A percentile compares a stretch with the other conserved stretches of the same genome.
Evolutionary conservation across 2,329 filamentous ascomycete genomes (phyloP).

Genomic region (Mycosphaerella arachidis): DNA sequence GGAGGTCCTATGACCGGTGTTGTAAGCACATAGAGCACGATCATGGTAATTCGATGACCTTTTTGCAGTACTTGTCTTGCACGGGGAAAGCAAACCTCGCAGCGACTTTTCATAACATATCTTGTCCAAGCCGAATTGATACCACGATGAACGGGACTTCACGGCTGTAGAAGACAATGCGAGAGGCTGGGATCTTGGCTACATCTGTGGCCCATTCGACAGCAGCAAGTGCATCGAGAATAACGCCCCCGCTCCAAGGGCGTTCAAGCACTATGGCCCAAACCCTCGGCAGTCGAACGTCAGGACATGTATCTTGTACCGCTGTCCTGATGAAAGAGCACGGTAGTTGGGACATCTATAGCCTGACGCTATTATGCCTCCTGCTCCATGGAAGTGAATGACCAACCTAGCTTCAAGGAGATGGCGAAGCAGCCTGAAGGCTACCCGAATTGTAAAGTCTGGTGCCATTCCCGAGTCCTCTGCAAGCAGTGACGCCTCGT

Average conservation of each 20-base stretch:
- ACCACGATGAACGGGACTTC: too few relatives aligned
- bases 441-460: conserved; percentile 54
- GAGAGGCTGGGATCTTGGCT: conserved; percentile 49
- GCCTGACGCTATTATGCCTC: conserved; percentile 53
- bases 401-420: conserved; percentile 62
- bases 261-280: conserved; percentile 49
- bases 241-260: conserved; percentile 40
- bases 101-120: too few relatives aligned
- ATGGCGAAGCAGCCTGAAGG: conserved; percentile 58
- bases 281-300: conserved; percentile 61
- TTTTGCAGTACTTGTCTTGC: too few relatives aligned
- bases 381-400: conserved; percentile 58
- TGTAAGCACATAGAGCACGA: too few relatives aligned
- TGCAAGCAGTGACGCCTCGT: conserved; percentile 38
- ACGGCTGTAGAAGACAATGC: too few relatives aligned
- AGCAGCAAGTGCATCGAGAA: too few relatives aligned
- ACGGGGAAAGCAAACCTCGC: too few relatives aligned
- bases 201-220: conserved; percentile 52
- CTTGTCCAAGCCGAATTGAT: too few relatives aligned
- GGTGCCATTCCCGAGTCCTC: conserved; percentile 46
- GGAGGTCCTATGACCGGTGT: too few relatives aligned
- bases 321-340: conserved; percentile 48
- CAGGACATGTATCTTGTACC: conserved; percentile 53
- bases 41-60: too few relatives aligned
- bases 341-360: conserved; percentile 55